A percentile compares a stretch with the other conserved stretches of the same genome.
Evolutionary conservation across 208 protist genomes (phyloP).

Genomic region (Baffinella frigidus): DNA sequence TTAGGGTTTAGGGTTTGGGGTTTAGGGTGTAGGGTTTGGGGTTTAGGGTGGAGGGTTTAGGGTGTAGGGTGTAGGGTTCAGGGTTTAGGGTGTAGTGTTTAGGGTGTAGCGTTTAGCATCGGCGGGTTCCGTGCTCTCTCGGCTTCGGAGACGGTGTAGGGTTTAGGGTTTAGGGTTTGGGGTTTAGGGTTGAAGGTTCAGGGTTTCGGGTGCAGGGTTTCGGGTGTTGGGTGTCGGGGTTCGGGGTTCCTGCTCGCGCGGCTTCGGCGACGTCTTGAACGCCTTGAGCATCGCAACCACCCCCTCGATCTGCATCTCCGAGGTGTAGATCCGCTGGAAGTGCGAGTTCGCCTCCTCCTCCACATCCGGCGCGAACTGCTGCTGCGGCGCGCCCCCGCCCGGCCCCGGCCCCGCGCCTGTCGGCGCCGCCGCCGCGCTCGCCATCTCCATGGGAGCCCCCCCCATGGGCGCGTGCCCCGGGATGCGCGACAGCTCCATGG

Average conservation of each 20-base stretch:
- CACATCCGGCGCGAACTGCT: conserved; percentile 45
- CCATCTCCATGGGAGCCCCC: neutral
- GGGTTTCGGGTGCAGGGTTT: too few species aligned
- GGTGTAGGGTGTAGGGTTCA: too few species aligned
- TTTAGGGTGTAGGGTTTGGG: too few species aligned
- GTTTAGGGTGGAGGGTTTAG: too few species aligned
- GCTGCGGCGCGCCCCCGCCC: neutral
- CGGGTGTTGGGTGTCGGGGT: neutral
- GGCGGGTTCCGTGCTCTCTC: too few species aligned
- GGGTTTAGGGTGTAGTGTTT: too few species aligned
- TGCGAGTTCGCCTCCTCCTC: conserved; percentile 77
- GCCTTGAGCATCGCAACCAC: conserved; percentile 74
- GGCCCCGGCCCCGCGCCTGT: neutral
- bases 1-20: too few species aligned
- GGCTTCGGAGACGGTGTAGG: too few species aligned
- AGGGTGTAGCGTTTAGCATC: too few species aligned
- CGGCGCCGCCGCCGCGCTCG: neutral
- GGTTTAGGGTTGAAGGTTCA: too few species aligned
- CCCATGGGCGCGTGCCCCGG: neutral
- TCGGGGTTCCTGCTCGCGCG: neutral
- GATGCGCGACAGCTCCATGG: too few species aligned
- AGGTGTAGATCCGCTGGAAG: conserved; percentile 79
- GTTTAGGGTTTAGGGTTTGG: too few species aligned
- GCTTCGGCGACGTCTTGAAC: conserved; percentile 73
- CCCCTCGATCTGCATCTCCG: conserved; percentile 75